These are phyloP conservation scores for Solanum sejunctum DNA, from an alignment of 257 asterid species.

Conservation along the genomic window DNA sequence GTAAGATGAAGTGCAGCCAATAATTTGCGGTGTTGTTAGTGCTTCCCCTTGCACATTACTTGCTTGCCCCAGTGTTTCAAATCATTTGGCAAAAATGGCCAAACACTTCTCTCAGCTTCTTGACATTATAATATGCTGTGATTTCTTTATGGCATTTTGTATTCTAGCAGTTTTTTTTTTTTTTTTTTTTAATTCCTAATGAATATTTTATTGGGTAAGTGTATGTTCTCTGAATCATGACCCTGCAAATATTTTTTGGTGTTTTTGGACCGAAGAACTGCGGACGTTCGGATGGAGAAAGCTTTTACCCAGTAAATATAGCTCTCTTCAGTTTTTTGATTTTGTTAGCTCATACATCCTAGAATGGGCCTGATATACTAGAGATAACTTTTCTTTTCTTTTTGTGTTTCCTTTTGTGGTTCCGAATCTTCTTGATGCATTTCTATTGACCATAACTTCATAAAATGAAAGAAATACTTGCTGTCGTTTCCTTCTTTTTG, in stretches of 20 bases:
- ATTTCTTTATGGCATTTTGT: background rate
- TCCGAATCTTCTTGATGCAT: background rate
- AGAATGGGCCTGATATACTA: background rate
- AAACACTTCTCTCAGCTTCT: background rate
- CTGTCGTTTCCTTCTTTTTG: background rate
- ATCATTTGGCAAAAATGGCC: background rate
- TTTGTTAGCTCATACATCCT: background rate
- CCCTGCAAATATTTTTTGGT: background rate
- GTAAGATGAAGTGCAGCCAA: slow-evolving; percentile 18
- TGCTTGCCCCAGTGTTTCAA: background rate
- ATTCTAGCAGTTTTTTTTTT: background rate
- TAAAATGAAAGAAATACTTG: background rate
- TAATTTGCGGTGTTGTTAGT: background rate
- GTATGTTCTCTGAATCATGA: background rate
- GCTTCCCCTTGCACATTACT: background rate
- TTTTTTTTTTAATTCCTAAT: background rate
- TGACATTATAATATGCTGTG: background rate
- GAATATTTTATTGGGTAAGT: background rate
- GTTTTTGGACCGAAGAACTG: background rate
- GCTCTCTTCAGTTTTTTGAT: background rate
- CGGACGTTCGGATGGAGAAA: background rate
- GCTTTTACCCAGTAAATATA: background rate
- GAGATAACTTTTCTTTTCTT: background rate
- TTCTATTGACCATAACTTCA: background rate
- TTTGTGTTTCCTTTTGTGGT: background rate